Base-by-base conservation (phyloP, 768 basidiomycete genomes). In the Pilatotrama ljubarskyi region DNA sequence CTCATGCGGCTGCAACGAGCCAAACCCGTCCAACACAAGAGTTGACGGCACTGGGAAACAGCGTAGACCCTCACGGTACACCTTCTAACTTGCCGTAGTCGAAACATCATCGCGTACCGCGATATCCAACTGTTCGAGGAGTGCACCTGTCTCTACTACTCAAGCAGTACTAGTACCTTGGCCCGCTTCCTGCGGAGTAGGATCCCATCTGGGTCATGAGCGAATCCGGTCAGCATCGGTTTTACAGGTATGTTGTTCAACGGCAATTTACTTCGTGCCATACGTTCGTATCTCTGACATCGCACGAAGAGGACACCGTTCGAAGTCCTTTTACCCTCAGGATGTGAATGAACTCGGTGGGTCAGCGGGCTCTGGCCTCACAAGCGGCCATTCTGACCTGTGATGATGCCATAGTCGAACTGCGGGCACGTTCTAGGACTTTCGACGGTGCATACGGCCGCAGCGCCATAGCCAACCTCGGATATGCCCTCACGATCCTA, bases 401-500 rank as follows among this genome's bases (percentile, higher is more conserved):
- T 44, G 13, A 36, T 17, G 0, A 13, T 13, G n/a, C 5, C 5
- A n/a, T 11, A 70, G 84, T 84, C 22, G 91, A 94, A 69, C 73
- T 94, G 17, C 81, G 92, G 14, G 92, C 92, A 0, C 80, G 91
- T 26, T 85, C 90, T 64, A 80, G 92, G 41, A 94, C 92, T 0
- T 93, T 92, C 68, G 83, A 93, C 52, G 91, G 90, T 15, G 90
- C 91, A 14, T 93, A 93, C 72, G 80, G 80, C 38, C 84, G 91
- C 25, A 88, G 86, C 0, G 91, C 91, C 0, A 77, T 94, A 9
- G 84, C 84, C 14, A 84, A 84, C 57, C 78, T 95, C 2, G 87
- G 90, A 0, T 91, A 89, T 67, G 80, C 88, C 1, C 72, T 93
- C 54, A 81, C 90, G 0, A 82, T 93, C 53, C 76, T 94, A 10